Evolutionary conservation across 441 rosid species (phyloP).

Genomic region (Viola pubescens): DNA sequence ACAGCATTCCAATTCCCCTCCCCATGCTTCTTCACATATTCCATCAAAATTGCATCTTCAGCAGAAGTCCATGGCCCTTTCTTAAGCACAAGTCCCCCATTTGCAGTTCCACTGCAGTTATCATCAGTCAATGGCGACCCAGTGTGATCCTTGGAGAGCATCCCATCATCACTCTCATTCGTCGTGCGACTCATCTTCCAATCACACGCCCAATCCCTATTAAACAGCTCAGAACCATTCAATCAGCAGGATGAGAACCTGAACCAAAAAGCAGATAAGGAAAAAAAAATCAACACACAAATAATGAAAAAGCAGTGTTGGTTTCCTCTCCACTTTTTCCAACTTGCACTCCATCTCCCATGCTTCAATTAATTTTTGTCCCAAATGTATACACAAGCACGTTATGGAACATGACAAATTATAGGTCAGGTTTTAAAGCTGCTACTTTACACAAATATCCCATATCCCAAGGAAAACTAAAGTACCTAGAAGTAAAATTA

Average conservation of each 20-base stretch:
- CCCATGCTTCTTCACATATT: constrained; percentile 87
- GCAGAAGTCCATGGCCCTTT: constrained; percentile 99
- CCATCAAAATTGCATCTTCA: constrained; percentile 82
- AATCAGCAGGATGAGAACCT: constrained; percentile 34
- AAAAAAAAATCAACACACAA: constrained; percentile 17
- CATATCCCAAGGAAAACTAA: constrained; percentile 10
- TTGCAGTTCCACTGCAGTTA: constrained; percentile 35
- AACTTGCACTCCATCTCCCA: constrained; percentile 24
- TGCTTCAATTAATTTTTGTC: constrained; percentile 12
- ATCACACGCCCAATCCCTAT: constrained; percentile 31
- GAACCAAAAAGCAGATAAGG: constrained; percentile 20
- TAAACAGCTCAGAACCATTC: constrained; percentile 33
- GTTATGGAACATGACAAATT: constrained; percentile 16
- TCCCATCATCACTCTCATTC: constrained; percentile 49
- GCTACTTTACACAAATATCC: constrained; percentile 10
- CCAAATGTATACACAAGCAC: not conserved
- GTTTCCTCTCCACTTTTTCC: constrained; percentile 16
- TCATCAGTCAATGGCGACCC: constrained; percentile 47
- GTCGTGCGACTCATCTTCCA: constrained; percentile 56
- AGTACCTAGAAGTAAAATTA: constrained; percentile 10
- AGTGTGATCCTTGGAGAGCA: constrained; percentile 39
- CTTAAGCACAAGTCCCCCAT: constrained; percentile 51
- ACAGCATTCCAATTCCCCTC: constrained; percentile 99
- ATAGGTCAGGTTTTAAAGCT: constrained; percentile 14
- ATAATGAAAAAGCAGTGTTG: constrained; percentile 8